Conservation (phyloP, 805 yeast genomes). For the Ogataea salicorniae region DNA sequence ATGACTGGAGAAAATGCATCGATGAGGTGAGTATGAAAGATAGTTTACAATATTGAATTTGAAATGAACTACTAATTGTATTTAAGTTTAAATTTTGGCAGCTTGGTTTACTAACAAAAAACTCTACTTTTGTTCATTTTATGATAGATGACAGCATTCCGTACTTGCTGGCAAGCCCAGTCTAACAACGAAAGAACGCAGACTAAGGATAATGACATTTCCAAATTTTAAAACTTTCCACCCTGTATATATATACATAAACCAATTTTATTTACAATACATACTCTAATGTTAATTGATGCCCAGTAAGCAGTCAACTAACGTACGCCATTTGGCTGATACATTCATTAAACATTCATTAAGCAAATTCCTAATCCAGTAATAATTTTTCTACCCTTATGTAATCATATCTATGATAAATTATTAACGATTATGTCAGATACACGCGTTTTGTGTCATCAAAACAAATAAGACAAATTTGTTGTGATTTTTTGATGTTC, state of each 20-base stretch:
- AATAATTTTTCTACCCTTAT: too few species aligned
- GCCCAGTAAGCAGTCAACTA: too few species aligned
- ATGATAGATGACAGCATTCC: constrained; percentile 36
- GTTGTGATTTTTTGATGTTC: too few species aligned
- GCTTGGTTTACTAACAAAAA: constrained; percentile 1
- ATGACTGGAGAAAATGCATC: constrained; percentile 74
- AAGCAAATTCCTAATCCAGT: too few species aligned
- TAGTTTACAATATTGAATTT: too few species aligned
- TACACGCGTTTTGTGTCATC: too few species aligned
- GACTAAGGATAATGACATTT: constrained; percentile 30
- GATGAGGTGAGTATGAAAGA: constrained; percentile 44
- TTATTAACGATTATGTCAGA: too few species aligned
- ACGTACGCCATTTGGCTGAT: too few species aligned
- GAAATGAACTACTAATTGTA: not conserved
- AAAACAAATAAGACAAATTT: too few species aligned
- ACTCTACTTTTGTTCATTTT: not conserved
- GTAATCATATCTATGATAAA: too few species aligned
- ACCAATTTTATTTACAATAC: not conserved
- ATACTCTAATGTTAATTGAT: not conserved
- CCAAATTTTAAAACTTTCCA: constrained; percentile 15
- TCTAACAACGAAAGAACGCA: constrained; percentile 35
- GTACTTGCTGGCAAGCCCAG: constrained; percentile 37
- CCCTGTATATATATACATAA: not conserved
- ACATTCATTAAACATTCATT: too few species aligned
- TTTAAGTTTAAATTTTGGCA: too few species aligned